Evolutionary conservation across 2,329 filamentous ascomycete genomes (phyloP).

Genomic region (Fusarium zealandicum): DNA sequence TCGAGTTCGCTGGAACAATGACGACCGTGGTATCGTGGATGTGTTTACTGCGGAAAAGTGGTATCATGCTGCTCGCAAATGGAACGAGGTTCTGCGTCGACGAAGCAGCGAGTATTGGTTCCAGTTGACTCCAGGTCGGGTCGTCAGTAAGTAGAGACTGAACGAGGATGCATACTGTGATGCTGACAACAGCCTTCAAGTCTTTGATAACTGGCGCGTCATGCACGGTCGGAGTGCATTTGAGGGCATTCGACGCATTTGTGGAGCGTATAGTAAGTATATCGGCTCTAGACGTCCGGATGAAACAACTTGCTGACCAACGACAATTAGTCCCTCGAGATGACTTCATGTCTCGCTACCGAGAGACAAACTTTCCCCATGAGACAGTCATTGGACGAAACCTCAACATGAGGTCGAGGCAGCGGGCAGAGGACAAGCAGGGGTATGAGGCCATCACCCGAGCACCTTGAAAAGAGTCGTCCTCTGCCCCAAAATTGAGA

Average conservation of each 20-base stretch:
- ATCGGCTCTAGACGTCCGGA: background rate
- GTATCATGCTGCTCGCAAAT: constrained; percentile 83
- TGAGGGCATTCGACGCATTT: constrained; percentile 84
- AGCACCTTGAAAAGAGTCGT: constrained; percentile 3
- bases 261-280: constrained; percentile 85
- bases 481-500: too few relatives aligned
- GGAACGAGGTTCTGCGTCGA: constrained; percentile 72
- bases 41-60: constrained; percentile 59
- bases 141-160: constrained; percentile 67
- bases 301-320: constrained; percentile 8
- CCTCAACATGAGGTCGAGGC: constrained; percentile 39
- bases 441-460: constrained; percentile 5
- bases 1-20: constrained; percentile 91
- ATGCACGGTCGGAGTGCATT: constrained; percentile 87
- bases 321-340: constrained; percentile 71
- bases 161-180: background rate
- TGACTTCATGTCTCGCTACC: constrained; percentile 80
- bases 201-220: constrained; percentile 97
- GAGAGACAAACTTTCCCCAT: constrained; percentile 70
- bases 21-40: constrained; percentile 75
- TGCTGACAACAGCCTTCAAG: constrained; percentile 51
- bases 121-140: constrained; percentile 78
- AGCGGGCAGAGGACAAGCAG: constrained; percentile 3
- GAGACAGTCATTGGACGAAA: constrained; percentile 52
- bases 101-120: constrained; percentile 76